These are phyloP conservation scores for Mrakia blollopis DNA, from an alignment of 768 basidiomycete genomes.

Conservation along the genomic window DNA sequence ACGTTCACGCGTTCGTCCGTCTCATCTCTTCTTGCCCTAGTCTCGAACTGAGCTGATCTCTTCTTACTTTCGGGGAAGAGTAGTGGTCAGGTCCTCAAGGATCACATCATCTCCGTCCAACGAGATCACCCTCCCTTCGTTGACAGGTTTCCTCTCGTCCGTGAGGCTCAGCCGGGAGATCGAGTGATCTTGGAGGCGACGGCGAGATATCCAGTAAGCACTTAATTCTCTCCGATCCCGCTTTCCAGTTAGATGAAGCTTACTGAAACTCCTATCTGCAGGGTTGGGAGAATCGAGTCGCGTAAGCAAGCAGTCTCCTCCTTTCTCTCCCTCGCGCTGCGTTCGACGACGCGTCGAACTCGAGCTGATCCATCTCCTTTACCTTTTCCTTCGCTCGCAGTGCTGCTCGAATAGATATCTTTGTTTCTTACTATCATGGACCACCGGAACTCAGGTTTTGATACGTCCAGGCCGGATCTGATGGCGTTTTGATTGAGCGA, in stretches of 20 bases:
- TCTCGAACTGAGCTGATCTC: neutral
- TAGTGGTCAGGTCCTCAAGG: neutral
- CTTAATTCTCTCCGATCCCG: too few species aligned
- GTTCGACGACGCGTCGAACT: neutral
- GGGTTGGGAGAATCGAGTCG: neutral
- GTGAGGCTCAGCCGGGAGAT: neutral
- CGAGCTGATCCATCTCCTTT: neutral
- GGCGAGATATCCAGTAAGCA: neutral
- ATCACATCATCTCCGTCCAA: conserved; percentile 5
- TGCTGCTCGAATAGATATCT: conserved; percentile 3
- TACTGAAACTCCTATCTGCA: too few species aligned
- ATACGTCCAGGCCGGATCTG: neutral
- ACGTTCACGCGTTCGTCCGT: conserved; percentile 1
- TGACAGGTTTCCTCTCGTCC: neutral
- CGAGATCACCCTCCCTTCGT: neutral
- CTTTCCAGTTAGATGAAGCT: too few species aligned
- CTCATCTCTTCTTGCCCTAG: too few species aligned
- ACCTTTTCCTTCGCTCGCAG: neutral
- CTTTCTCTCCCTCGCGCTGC: neutral
- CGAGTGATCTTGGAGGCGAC: conserved; percentile 1
- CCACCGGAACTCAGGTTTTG: neutral
- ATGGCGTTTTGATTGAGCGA: too few species aligned
- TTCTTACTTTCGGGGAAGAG: neutral
- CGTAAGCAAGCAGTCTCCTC: too few species aligned
- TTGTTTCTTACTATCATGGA: conserved; percentile 6